phyloP scores from a whole-genome alignment of 176 grass and related monocot genomes.

The Rhynchospora breviuscula region DNA sequence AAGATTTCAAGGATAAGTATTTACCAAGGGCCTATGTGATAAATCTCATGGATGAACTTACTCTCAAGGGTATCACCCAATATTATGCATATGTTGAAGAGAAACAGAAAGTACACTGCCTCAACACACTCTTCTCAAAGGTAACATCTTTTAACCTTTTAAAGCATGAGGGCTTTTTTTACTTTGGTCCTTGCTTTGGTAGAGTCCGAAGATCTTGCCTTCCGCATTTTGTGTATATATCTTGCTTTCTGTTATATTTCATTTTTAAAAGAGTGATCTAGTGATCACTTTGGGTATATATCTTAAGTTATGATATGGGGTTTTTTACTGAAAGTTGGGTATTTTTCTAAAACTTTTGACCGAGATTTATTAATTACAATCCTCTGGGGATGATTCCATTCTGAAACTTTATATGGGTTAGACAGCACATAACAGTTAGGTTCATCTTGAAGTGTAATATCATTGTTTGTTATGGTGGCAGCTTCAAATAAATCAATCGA shows the following conservation, averaged over 20 bases:
- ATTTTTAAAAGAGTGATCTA: neutral
- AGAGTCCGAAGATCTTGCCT: neutral
- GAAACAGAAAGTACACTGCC: slow-evolving; percentile 51
- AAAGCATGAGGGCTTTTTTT: neutral
- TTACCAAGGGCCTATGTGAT: slow-evolving; percentile 38
- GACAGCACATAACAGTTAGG: neutral
- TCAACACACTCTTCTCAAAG: slow-evolving; percentile 49
- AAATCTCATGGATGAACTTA: slow-evolving; percentile 51
- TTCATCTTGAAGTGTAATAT: neutral
- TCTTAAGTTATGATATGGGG: neutral
- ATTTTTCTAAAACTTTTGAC: neutral
- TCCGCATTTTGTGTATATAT: neutral
- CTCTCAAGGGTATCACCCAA: slow-evolving; percentile 44
- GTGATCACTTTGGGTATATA: neutral
- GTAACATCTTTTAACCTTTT: slow-evolving; percentile 13
- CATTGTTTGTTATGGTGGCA: slow-evolving; percentile 22
- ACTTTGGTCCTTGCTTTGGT: neutral
- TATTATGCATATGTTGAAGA: slow-evolving; percentile 50
- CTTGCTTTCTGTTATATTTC: neutral
- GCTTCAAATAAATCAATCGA: slow-evolving; percentile 93
- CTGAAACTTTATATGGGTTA: neutral
- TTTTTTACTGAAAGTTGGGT: neutral
- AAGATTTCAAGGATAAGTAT: slow-evolving; percentile 43
- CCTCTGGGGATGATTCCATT: neutral
- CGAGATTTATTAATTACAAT: neutral